Conservation (phyloP, 768 basidiomycete species). For the Coprinopsis sp. region DNA sequence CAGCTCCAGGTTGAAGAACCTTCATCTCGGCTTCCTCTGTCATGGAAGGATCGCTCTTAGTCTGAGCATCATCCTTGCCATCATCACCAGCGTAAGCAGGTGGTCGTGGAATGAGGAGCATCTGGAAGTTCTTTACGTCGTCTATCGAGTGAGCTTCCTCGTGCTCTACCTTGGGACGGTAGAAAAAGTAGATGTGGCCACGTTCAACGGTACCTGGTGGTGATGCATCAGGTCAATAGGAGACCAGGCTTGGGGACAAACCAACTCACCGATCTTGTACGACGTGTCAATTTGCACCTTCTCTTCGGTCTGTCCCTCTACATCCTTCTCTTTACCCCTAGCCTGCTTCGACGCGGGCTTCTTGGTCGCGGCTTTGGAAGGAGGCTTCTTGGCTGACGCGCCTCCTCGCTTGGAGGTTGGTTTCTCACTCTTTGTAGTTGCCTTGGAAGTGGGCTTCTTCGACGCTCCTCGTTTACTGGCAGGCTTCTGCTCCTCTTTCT, state of each 20-base stretch:
- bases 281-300: background rate
- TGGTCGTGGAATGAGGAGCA: slow-evolving; percentile 54
- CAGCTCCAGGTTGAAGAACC: slow-evolving; percentile 39
- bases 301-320: background rate
- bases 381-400: background rate
- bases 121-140: slow-evolving; percentile 54
- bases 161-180: slow-evolving; percentile 50
- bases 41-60: slow-evolving; percentile 18
- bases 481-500: slow-evolving; percentile 17
- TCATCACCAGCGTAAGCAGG: slow-evolving; percentile 34
- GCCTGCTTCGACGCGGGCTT: background rate
- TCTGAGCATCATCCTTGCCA: slow-evolving; percentile 3
- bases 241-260: background rate
- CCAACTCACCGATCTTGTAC: slow-evolving; percentile 17
- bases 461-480: slow-evolving; percentile 21
- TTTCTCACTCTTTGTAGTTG: background rate
- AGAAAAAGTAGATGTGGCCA: slow-evolving; percentile 63
- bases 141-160: slow-evolving; percentile 52
- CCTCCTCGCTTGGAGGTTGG: background rate
- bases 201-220: slow-evolving; percentile 50
- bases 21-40: slow-evolving; percentile 35
- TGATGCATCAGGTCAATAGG: background rate
- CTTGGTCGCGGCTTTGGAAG: no score
- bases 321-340: background rate
- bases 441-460: slow-evolving; percentile 11